phyloP scores from a whole-genome alignment of 345 rosid species.

The Psidium guajava region DNA sequence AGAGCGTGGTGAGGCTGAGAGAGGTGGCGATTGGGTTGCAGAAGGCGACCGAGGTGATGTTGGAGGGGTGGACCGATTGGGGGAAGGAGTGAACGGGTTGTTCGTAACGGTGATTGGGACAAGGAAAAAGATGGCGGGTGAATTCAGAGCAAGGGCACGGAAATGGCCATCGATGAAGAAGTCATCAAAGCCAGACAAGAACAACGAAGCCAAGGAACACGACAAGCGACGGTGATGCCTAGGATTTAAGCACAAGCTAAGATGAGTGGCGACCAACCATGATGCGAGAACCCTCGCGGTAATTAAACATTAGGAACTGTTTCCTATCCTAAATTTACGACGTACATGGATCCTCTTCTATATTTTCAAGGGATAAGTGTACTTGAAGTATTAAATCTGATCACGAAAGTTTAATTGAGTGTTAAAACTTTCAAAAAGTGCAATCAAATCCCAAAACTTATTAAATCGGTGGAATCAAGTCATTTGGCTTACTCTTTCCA shows the following conservation, averaged over 20 bases:
- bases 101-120: background rate
- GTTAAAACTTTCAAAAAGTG: too few relatives aligned
- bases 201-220: background rate
- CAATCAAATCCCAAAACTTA: too few relatives aligned
- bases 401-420: fast-evolving
- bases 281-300: background rate
- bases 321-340: background rate
- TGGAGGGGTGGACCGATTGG: background rate
- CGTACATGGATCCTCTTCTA: background rate
- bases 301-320: background rate
- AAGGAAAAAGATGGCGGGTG: background rate
- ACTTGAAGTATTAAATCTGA: background rate
- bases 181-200: background rate
- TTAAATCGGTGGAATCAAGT: background rate
- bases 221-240: background rate
- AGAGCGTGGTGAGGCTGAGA: background rate
- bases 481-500: fast-evolving
- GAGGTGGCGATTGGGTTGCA: background rate
- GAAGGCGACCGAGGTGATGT: background rate
- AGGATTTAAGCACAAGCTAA: background rate
- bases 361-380: background rate
- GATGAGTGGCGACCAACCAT: background rate
- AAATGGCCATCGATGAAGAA: background rate
- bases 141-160: background rate
- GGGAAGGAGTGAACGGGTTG: background rate